Evolutionary conservation across 805 yeast species (phyloP).

Genomic region (Hanseniaspora lachancei): DNA sequence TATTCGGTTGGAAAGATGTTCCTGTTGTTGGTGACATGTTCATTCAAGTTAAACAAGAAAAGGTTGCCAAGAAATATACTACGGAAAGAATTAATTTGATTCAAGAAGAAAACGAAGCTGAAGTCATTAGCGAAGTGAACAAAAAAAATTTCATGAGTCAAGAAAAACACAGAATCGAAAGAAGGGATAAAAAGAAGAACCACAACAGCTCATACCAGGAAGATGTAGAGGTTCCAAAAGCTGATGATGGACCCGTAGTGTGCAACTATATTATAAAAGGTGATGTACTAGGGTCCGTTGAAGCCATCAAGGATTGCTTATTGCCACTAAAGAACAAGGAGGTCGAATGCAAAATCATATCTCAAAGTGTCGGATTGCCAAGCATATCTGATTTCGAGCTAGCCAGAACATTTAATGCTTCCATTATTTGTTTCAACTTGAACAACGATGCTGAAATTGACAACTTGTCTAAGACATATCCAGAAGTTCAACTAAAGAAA

Average conservation of each 20-base stretch:
- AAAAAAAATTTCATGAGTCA: constrained; percentile 31
- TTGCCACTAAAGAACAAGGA: constrained; percentile 77
- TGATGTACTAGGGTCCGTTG: constrained; percentile 90
- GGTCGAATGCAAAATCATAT: constrained; percentile 55
- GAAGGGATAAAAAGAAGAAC: constrained; percentile 27
- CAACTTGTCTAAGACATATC: constrained; percentile 37
- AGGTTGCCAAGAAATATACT: constrained; percentile 60
- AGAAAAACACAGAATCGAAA: constrained; percentile 28
- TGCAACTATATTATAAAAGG: constrained; percentile 66
- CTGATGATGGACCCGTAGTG: constrained; percentile 23
- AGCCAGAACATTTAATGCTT: constrained; percentile 59
- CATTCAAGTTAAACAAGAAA: constrained; percentile 62
- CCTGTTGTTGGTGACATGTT: constrained; percentile 86
- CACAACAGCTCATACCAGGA: constrained; percentile 36
- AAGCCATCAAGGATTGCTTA: constrained; percentile 78
- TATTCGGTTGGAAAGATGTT: constrained; percentile 86
- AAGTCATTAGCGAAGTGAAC: constrained; percentile 60
- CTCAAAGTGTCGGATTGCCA: constrained; percentile 66
- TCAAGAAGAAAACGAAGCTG: constrained; percentile 43
- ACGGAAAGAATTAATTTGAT: constrained; percentile 51
- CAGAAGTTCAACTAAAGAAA: constrained; percentile 41
- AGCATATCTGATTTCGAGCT: constrained; percentile 53
- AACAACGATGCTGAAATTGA: constrained; percentile 47
- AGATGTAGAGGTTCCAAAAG: constrained; percentile 25
- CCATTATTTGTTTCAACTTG: constrained; percentile 66